phyloP scores from a whole-genome alignment of 2,329 filamentous ascomycete genomes.

The Monosporascus sp. region DNA sequence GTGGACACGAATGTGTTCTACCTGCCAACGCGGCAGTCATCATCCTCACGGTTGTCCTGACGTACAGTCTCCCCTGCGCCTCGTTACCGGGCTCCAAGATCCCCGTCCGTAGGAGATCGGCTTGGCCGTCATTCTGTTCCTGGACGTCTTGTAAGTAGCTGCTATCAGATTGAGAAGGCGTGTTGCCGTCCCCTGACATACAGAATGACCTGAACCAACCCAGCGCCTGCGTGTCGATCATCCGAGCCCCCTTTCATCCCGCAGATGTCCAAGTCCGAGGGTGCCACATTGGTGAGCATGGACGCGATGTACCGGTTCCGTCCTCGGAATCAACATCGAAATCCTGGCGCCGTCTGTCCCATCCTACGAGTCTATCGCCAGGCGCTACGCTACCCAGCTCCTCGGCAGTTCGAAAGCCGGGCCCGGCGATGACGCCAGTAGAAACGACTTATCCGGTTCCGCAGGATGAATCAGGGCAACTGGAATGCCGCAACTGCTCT shows the following conservation, averaged over 20 bases:
- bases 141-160: conserved; percentile 35
- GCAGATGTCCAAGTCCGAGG: conserved; percentile 31
- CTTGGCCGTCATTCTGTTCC: conserved; percentile 35
- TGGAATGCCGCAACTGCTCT: too few relatives aligned
- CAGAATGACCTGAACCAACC: background rate
- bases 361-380: conserved; percentile 27
- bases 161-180: too few relatives aligned
- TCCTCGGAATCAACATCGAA: conserved; percentile 30
- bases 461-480: too few relatives aligned
- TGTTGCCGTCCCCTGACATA: too few relatives aligned
- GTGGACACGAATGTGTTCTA: conserved; percentile 43
- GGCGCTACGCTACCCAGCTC: conserved; percentile 34
- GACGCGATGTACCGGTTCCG: conserved; percentile 36
- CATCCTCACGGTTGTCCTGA: conserved; percentile 40
- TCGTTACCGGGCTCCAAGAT: conserved; percentile 38
- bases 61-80: conserved; percentile 39
- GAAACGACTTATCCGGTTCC: background rate
- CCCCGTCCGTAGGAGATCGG: conserved; percentile 39
- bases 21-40: conserved; percentile 41
- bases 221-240: conserved; percentile 40
- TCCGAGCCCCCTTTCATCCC: conserved; percentile 41
- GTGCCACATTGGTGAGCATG: conserved; percentile 30
- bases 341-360: conserved; percentile 32
- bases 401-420: conserved; percentile 19
- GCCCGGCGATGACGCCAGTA: background rate